A percentile compares a stretch with the other conserved stretches of the same genome.
phyloP scores from a whole-genome alignment of 139 green algal genomes.

The Chlamydomonas schloesseri region DNA sequence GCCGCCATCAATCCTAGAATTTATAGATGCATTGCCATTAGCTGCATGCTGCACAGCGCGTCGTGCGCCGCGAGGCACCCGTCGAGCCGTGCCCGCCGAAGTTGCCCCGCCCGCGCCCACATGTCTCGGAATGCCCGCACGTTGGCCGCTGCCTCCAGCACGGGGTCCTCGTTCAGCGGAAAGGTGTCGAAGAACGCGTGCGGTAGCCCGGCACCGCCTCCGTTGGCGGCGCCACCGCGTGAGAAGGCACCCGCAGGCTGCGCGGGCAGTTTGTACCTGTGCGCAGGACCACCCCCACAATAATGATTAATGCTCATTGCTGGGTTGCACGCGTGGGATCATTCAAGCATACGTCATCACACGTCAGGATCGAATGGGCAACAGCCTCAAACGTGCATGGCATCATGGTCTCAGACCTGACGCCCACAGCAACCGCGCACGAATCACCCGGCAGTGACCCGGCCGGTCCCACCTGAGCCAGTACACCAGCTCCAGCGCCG shows the following conservation, averaged over 20 bases:
- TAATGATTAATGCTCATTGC: too few species aligned
- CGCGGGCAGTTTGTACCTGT: background rate
- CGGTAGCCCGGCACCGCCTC: background rate
- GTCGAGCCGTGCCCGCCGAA: background rate
- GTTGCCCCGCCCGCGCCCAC: slow-evolving; percentile 5
- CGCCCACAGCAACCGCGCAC: too few species aligned
- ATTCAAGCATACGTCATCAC: too few species aligned
- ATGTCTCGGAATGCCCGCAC: slow-evolving; percentile 32
- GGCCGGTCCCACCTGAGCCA: slow-evolving; percentile 47
- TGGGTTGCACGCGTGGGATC: too few species aligned
- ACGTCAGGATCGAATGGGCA: too few species aligned
- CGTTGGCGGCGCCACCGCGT: too few species aligned
- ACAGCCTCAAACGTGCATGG: too few species aligned
- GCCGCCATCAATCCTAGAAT: too few species aligned
- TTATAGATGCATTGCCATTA: background rate
- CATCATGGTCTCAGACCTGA: too few species aligned
- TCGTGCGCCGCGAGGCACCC: background rate
- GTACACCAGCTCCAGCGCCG: slow-evolving; percentile 72
- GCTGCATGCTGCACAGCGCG: background rate
- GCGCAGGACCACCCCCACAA: too few species aligned
- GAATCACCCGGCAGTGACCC: too few species aligned
- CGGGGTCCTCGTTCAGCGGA: slow-evolving; percentile 72
- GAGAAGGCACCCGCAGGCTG: background rate
- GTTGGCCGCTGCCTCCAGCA: slow-evolving; percentile 72
- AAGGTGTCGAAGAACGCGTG: slow-evolving; percentile 78